Conservation (phyloP, 2,329 filamentous ascomycete species). For the Claviceps cyperi region DNA sequence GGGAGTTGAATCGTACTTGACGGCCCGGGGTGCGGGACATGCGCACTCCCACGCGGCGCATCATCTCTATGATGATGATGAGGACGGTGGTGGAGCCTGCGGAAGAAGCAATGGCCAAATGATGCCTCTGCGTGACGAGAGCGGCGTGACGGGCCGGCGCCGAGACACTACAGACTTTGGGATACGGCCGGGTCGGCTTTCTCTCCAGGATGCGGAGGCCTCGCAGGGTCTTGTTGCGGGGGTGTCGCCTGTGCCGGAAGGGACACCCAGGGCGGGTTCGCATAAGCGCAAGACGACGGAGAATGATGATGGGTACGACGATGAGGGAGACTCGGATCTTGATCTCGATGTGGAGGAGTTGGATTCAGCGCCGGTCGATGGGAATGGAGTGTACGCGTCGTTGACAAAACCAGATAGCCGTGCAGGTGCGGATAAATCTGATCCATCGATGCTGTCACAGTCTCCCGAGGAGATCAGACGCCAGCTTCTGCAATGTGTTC, state of each 20-base stretch:
- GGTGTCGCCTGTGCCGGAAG: constrained; percentile 42
- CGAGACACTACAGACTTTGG: constrained; percentile 14
- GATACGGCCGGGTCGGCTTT: constrained; percentile 31
- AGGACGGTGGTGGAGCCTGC: constrained; percentile 11
- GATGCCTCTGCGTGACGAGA: constrained; percentile 9
- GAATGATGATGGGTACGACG: constrained; percentile 20
- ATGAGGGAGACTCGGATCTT: constrained; percentile 34
- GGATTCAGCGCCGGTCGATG: constrained; percentile 23
- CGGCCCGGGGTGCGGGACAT: constrained; percentile 50
- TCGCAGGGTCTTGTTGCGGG: constrained; percentile 42
- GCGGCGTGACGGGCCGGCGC: constrained; percentile 24
- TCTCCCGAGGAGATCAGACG: constrained; percentile 46
- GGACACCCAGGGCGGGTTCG: constrained; percentile 25
- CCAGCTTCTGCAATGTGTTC: constrained; percentile 60
- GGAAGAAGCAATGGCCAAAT: constrained; percentile 11
- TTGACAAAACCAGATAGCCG: constrained; percentile 13
- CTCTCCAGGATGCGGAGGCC: constrained; percentile 35
- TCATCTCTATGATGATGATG: constrained; percentile 34
- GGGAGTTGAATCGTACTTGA: constrained; percentile 77
- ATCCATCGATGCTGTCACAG: constrained; percentile 12
- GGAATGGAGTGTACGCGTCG: constrained; percentile 18
- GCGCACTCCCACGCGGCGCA: constrained; percentile 39
- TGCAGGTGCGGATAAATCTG: neutral
- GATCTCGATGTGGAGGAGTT: constrained; percentile 49
- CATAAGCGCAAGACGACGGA: constrained; percentile 16